phyloP scores from a whole-genome alignment of 2,329 filamentous ascomycete genomes.

The Phaeoacremonium minimum region DNA sequence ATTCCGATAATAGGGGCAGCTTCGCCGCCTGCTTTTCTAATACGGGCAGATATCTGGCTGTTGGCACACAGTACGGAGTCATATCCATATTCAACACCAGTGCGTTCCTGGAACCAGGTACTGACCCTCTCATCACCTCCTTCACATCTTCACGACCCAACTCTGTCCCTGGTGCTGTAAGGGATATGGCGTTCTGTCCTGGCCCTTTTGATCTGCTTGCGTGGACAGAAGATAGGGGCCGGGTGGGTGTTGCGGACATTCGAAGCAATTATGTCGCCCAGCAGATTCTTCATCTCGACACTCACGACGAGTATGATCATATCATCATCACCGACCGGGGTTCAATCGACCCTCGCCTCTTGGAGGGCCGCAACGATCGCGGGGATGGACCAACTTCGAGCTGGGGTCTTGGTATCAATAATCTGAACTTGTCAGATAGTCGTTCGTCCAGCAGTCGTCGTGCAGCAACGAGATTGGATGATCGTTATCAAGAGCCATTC shows the following conservation, averaged over 20 bases:
- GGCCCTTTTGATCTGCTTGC: slow-evolving; percentile 86
- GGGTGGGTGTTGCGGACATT: slow-evolving; percentile 70
- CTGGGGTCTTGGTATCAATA: no score
- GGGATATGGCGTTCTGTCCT: slow-evolving; percentile 89
- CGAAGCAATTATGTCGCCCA: slow-evolving; percentile 62
- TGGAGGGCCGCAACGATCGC: slow-evolving; percentile 37
- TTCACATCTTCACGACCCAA: slow-evolving; percentile 75
- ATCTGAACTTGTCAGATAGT: no score
- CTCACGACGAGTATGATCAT: slow-evolving; percentile 51
- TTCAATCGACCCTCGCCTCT: slow-evolving; percentile 48
- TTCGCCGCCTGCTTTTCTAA: slow-evolving; percentile 76
- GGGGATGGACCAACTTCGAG: no score
- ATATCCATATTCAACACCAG: slow-evolving; percentile 69
- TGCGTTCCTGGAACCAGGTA: slow-evolving; percentile 35
- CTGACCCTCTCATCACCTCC: slow-evolving; percentile 64
- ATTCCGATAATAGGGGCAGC: slow-evolving; percentile 58
- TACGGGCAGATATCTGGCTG: slow-evolving; percentile 66
- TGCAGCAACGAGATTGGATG: no score
- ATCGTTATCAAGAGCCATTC: slow-evolving; percentile 46
- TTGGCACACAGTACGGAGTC: slow-evolving; percentile 76
- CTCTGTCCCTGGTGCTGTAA: slow-evolving; percentile 70
- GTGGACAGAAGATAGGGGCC: slow-evolving; percentile 86
- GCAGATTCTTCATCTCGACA: slow-evolving; percentile 64
- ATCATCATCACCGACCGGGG: slow-evolving; percentile 52
- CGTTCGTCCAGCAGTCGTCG: no score